Conservation (phyloP, 2,329 filamentous ascomycete genomes). For the Stagonosporopsis vannaccii region DNA sequence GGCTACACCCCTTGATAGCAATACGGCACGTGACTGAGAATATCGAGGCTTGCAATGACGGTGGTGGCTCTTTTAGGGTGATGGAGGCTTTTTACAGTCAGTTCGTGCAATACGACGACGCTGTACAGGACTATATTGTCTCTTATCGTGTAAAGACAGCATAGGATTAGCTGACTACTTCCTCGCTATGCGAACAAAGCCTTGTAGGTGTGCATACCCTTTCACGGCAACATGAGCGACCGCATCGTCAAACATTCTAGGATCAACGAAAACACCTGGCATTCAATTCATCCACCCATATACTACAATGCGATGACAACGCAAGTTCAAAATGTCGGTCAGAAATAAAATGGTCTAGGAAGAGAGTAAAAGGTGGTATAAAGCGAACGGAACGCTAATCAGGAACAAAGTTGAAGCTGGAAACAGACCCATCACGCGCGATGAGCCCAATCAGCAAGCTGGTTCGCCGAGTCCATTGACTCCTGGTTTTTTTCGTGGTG, state of each 20-base stretch:
- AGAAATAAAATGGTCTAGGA: neutral
- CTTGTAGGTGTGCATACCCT: neutral
- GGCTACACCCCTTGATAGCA: slow-evolving; percentile 4
- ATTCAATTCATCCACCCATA: slow-evolving; percentile 11
- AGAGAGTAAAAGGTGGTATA: slow-evolving; percentile 12
- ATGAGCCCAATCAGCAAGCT: slow-evolving; percentile 48
- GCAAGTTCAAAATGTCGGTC: neutral
- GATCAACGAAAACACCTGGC: neutral
- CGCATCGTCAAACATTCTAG: neutral
- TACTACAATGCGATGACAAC: slow-evolving; percentile 8
- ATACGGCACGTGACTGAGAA: slow-evolving; percentile 9
- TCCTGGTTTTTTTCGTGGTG: slow-evolving; percentile 50
- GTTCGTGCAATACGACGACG: neutral
- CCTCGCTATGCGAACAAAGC: neutral
- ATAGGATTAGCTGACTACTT: neutral
- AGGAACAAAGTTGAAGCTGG: neutral
- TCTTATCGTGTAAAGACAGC: no score
- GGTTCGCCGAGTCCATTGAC: slow-evolving; percentile 45
- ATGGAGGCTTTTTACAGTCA: neutral
- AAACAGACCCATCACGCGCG: slow-evolving; percentile 26
- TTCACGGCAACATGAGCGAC: neutral
- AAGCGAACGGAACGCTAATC: slow-evolving; percentile 1
- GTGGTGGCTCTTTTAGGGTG: neutral
- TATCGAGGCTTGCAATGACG: slow-evolving; percentile 5
- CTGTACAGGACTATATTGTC: neutral